Evolutionary conservation across 257 asterid genomes (phyloP).

Genomic region (Solanum microdontum): DNA sequence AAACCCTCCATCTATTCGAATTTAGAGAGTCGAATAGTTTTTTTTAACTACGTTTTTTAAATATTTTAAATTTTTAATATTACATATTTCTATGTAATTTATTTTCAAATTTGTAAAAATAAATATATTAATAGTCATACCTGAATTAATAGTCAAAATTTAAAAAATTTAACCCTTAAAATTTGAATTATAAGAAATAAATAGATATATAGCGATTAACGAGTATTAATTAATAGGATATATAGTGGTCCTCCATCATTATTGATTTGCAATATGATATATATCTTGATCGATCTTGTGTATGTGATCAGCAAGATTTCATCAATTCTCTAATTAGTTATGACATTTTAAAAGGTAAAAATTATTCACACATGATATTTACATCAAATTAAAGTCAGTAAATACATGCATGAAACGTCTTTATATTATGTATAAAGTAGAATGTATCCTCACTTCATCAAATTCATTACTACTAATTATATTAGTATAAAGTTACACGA

Average conservation of each 20-base stretch:
- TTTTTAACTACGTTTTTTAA: too few species aligned
- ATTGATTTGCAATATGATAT: neutral
- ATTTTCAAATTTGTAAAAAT: too few species aligned
- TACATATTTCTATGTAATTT: too few species aligned
- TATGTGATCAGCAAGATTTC: neutral
- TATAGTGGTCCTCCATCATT: neutral
- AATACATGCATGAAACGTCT: neutral
- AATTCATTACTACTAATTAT: neutral
- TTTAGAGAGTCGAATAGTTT: neutral
- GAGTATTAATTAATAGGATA: neutral
- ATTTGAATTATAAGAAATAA: too few species aligned
- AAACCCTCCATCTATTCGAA: neutral
- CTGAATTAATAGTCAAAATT: neutral
- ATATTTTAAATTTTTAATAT: too few species aligned
- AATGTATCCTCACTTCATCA: neutral
- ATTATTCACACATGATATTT: neutral
- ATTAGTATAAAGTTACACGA: neutral
- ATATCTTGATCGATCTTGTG: neutral
- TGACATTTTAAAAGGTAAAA: too few species aligned
- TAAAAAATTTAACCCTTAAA: too few species aligned
- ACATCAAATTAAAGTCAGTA: neutral
- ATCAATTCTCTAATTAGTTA: neutral
- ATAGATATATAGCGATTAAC: neutral
- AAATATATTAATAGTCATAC: neutral
- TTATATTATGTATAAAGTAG: neutral